Evolutionary conservation across 495 filamentous ascomycete species (phyloP).

Genomic region (Viridothelium virens): DNA sequence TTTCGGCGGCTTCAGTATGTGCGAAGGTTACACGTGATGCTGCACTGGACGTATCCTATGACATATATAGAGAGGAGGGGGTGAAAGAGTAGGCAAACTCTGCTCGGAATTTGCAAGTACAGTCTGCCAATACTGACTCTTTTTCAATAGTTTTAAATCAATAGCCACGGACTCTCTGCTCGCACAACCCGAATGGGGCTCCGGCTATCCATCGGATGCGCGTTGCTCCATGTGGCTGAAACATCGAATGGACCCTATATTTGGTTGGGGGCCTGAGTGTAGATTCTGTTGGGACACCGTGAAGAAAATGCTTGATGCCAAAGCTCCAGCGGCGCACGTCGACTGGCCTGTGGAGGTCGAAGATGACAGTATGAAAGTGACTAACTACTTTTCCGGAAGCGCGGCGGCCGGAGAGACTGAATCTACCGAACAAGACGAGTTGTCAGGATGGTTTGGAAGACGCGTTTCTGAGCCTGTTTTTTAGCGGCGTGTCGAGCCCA

Average conservation of each 20-base stretch:
- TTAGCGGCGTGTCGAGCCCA: slow-evolving; percentile 26
- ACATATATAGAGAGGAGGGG: slow-evolving; percentile 33
- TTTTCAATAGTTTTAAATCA: not conserved
- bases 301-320: slow-evolving; percentile 78
- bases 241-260: slow-evolving; percentile 80
- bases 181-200: slow-evolving; percentile 57
- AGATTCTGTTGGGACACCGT: slow-evolving; percentile 93
- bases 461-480: slow-evolving; percentile 52
- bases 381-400: slow-evolving; percentile 56
- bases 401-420: slow-evolving; percentile 38
- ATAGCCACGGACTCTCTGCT: not conserved
- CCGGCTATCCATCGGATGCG: slow-evolving; percentile 85
- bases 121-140: not conserved
- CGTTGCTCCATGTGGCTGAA: slow-evolving; percentile 74
- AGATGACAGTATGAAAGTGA: slow-evolving; percentile 53
- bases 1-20: slow-evolving; percentile 86
- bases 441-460: slow-evolving; percentile 57
- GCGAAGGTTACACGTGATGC: slow-evolving; percentile 94
- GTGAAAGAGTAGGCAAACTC: not conserved
- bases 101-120: not conserved
- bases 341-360: slow-evolving; percentile 80
- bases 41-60: slow-evolving; percentile 68
- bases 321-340: slow-evolving; percentile 54
- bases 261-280: slow-evolving; percentile 90
- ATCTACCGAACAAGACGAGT: slow-evolving; percentile 39